Conservation (phyloP, 495 filamentous ascomycete genomes). For the Penicillium atrosanguineum region DNA sequence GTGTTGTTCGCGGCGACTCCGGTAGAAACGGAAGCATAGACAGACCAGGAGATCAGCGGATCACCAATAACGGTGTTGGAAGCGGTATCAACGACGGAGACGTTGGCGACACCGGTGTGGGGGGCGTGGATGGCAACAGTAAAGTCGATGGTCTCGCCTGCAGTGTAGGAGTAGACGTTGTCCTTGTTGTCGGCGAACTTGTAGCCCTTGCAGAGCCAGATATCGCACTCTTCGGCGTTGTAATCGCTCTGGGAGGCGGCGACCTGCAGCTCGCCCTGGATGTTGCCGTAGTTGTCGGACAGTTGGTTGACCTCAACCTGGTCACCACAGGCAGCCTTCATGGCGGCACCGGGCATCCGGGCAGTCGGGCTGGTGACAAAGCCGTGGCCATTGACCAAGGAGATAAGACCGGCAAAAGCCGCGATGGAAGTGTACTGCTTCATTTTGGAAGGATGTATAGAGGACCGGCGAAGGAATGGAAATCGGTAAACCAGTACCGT, state of each 20-base stretch:
- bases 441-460: slow-evolving; percentile 27
- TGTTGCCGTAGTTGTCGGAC: slow-evolving; percentile 64
- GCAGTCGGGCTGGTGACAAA: slow-evolving; percentile 56
- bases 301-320: slow-evolving; percentile 60
- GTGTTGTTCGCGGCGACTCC: slow-evolving; percentile 56
- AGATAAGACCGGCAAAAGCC: slow-evolving; percentile 47
- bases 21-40: slow-evolving; percentile 51
- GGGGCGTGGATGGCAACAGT: slow-evolving; percentile 60
- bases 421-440: slow-evolving; percentile 31
- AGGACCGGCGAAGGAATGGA: slow-evolving; percentile 21
- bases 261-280: slow-evolving; percentile 63
- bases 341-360: slow-evolving; percentile 59
- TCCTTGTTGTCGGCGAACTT: slow-evolving; percentile 69
- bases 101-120: slow-evolving; percentile 65
- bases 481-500: slow-evolving; percentile 37
- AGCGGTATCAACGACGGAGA: slow-evolving; percentile 64
- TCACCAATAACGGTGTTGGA: slow-evolving; percentile 56
- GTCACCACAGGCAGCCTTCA: slow-evolving; percentile 58
- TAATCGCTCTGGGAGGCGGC: slow-evolving; percentile 55
- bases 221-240: slow-evolving; percentile 57
- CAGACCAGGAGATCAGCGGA: slow-evolving; percentile 55
- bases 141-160: slow-evolving; percentile 59
- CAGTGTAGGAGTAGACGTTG: slow-evolving; percentile 59
- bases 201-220: slow-evolving; percentile 70
- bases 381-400: slow-evolving; percentile 59